These are phyloP conservation scores for Boletus tylopilopsis DNA, from an alignment of 768 basidiomycete genomes.

Conservation along the genomic window DNA sequence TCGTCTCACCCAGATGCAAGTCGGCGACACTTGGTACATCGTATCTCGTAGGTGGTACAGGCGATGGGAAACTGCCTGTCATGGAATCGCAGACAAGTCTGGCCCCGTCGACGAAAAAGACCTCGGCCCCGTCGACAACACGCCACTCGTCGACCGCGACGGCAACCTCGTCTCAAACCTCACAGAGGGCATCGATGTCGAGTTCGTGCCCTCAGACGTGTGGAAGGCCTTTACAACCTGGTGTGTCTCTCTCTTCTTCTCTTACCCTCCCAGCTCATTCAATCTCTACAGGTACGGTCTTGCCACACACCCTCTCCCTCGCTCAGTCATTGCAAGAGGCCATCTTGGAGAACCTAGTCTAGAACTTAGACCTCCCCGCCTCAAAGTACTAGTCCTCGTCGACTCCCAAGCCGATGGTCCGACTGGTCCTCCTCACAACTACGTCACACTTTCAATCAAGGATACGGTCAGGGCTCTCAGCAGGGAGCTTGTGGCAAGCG, in stretches of 20 bases:
- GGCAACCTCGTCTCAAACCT: conserved; percentile 44
- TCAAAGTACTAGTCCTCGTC: conserved; percentile 52
- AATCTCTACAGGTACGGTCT: conserved; percentile 66
- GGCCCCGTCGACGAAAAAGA: conserved; percentile 57
- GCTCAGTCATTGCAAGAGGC: conserved; percentile 64
- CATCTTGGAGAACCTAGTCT: conserved; percentile 46
- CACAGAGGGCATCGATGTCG: conserved; percentile 64
- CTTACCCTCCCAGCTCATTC: background rate
- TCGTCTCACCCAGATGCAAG: conserved; percentile 46
- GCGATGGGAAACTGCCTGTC: conserved; percentile 71
- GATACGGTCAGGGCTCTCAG: conserved; percentile 45
- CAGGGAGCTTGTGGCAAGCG: conserved; percentile 37
- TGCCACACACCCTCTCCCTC: conserved; percentile 51
- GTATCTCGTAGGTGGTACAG: conserved; percentile 69
- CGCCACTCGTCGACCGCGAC: conserved; percentile 52
- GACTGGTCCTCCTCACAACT: conserved; percentile 30
- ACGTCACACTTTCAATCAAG: conserved; percentile 48
- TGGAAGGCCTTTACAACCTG: conserved; percentile 69
- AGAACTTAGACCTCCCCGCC: conserved; percentile 68
- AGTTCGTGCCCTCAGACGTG: conserved; percentile 67
- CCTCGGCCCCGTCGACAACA: conserved; percentile 75
- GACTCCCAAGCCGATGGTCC: conserved; percentile 25
- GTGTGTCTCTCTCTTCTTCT: conserved; percentile 27
- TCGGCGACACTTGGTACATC: conserved; percentile 78
- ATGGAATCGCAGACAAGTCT: conserved; percentile 65